phyloP scores from a whole-genome alignment of 306 rosid species.

The Quercus cerris region DNA sequence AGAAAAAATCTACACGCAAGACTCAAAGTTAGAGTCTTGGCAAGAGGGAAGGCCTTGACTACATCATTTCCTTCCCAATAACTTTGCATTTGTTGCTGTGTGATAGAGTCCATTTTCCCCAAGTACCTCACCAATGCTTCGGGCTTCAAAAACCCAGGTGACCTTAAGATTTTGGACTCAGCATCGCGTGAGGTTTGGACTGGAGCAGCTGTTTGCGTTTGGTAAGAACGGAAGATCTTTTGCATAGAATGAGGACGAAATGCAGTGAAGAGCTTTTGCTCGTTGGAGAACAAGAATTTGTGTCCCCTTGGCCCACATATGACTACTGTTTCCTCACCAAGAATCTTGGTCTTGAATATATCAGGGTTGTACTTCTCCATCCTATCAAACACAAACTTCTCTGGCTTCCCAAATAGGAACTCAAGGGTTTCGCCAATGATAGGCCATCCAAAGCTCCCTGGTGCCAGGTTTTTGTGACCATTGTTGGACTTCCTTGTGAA shows the following conservation, averaged over 20 bases:
- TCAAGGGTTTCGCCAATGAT: conserved; percentile 47
- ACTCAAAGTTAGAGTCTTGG: conserved; percentile 38
- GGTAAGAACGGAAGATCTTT: no score
- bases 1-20: conserved; percentile 46
- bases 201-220: no score
- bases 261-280: conserved; percentile 44
- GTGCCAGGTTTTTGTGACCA: conserved; percentile 40
- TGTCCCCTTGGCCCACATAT: conserved; percentile 58
- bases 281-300: conserved; percentile 53
- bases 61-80: conserved; percentile 51
- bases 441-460: conserved; percentile 68
- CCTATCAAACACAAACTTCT: conserved; percentile 41
- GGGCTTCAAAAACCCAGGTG: conserved; percentile 59
- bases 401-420: conserved; percentile 41
- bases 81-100: conserved; percentile 37
- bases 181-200: no score
- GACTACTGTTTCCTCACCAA: conserved; percentile 56
- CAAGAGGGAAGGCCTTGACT: conserved; percentile 38
- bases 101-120: conserved; percentile 43
- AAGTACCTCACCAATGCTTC: conserved; percentile 55
- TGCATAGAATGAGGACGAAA: no score
- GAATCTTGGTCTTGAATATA: conserved; percentile 51
- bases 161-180: neutral
- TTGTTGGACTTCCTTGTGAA: neutral
- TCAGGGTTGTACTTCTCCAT: conserved; percentile 41